Evolutionary conservation across 169 alveolate genomes (phyloP), one percentile per base, ranked within the genome.

Genomic region (Hepatocystis sp.): DNA sequence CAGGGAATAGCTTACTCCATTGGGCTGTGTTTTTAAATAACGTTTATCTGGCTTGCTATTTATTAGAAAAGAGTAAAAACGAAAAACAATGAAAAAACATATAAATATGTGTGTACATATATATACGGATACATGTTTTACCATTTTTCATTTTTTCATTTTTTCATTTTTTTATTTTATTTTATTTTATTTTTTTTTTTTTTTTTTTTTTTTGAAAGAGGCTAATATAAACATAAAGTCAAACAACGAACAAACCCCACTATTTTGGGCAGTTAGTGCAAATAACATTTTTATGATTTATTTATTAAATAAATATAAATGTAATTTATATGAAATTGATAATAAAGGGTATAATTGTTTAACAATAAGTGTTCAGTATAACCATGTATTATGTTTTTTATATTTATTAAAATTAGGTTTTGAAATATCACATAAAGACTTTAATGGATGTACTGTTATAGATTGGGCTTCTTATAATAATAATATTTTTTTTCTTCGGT

Each of bases 391-490:
- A 44, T 27, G 34, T 32, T 71, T 71, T 49, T 63, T 71, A 3
- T 71, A 71, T 71, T 71, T 71, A 71, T 15, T 71, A 4, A 28
- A 71, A 40, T 25, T 71, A 30, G 25, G 36, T 17, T 4, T 61
- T 15, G 13, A 68, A 56, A 19, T 71, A 32, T 56, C 67, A n/a
- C 63, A 55, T 40, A 71, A 63, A 39, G 86, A 71, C 49, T 61
- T 42, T 56, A 56, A 56, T 51, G 23, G 5, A 3, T 71, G 86
- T 46, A 17, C 86, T 5, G 52, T 71, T 32, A 2, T 56, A 2
- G 86, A 71, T 34, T 71, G 86, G 86, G 68, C 86, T 13, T 34
- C 86, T 1, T 71, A 71, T 36, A 71, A 71, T 23, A 71, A 71
- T 34, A 71, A 71, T 13, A 27, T 71, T 10, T 71, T 56, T 56